phyloP scores from a whole-genome alignment of 345 rosid genomes.

The Rhodamnia argentea region DNA sequence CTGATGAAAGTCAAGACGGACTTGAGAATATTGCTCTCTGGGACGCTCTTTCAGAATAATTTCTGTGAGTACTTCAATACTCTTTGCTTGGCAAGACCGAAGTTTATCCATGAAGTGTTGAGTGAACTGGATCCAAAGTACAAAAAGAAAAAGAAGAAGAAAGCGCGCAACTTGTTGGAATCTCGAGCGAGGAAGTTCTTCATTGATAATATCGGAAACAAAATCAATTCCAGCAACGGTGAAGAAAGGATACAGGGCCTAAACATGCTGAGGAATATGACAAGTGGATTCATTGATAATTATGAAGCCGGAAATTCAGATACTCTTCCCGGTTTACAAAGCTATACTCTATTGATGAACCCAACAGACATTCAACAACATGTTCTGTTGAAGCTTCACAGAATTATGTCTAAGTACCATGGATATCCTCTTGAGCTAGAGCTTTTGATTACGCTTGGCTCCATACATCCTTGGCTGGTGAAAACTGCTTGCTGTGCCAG shows the following conservation, averaged over 20 bases:
- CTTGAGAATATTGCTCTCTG: constrained; percentile 72
- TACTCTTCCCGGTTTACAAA: constrained; percentile 81
- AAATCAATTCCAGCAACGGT: constrained; percentile 50
- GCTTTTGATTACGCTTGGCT: constrained; percentile 74
- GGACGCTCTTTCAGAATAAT: constrained; percentile 91
- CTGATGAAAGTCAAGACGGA: constrained; percentile 87
- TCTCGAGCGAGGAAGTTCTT: constrained; percentile 75
- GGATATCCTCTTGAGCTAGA: constrained; percentile 86
- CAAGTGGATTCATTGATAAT: constrained; percentile 70
- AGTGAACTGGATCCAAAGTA: constrained; percentile 51
- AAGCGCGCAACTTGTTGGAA: constrained; percentile 63
- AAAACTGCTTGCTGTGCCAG: constrained; percentile 54
- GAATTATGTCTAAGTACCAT: constrained; percentile 38
- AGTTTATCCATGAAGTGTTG: constrained; percentile 62
- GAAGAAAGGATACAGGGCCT: constrained; percentile 78
- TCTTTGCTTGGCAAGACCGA: constrained; percentile 80
- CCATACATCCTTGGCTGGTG: constrained; percentile 83
- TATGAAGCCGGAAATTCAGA: constrained; percentile 66
- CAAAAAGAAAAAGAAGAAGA: constrained; percentile 26
- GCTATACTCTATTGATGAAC: constrained; percentile 83
- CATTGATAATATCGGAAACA: constrained; percentile 67
- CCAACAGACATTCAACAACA: constrained; percentile 60
- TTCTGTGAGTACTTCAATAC: constrained; percentile 95
- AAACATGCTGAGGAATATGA: constrained; percentile 67
- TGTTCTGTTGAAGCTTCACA: constrained; percentile 49